Base-by-base conservation (phyloP, 2,329 filamentous ascomycete species). In the Aureobasidium sp. region DNA sequence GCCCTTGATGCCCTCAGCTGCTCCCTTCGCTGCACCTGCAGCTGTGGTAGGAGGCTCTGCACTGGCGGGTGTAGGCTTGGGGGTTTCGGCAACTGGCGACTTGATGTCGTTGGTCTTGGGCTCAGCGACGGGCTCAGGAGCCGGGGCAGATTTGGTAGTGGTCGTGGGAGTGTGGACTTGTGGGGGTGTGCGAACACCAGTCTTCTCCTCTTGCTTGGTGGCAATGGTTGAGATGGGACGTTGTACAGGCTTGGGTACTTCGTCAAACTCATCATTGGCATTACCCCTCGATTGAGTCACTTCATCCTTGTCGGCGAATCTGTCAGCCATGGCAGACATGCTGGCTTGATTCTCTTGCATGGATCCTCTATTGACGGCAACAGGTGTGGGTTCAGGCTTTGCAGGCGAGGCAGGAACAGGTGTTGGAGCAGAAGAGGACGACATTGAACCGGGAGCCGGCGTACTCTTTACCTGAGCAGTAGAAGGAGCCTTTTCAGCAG, bases 291-390 rank as follows among this genome's bases (percentile, higher is more conserved):
- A 76, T 0, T 84, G 82, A n/a, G 83, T 83, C 12, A 85, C 82
- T 15, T 63, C 66, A 7, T 86, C 84, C 29, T 88, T 80, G 72
- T 96, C 91, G 68, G 91, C 88, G 75, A 90, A 97, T 75, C 90
- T 96, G 73, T 84, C 86, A 11, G 91, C 92, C 81, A 94, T 87
- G 61, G 85, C 85, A 22, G 91, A 85, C 75, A 97, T 94, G 14
- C 91, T 95, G 31, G 84, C 83, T 73, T 94, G 91, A 77, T 96
- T 93, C 65, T 95, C 90, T 65, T 86, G 88, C 76, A 95, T 86
- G 12, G 62, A 61, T n/a, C 87, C 86, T n/a, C 60, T 40, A 42
- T 73, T 65, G 44, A 70, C 68, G 2, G 74, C 63, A 40, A 82
- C 78, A 9, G 85, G 79, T 31, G 50, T 42, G 1, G 83, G 78